Evolutionary conservation across 2,329 filamentous ascomycete genomes (phyloP).

Genomic region (Epichloe elymi): DNA sequence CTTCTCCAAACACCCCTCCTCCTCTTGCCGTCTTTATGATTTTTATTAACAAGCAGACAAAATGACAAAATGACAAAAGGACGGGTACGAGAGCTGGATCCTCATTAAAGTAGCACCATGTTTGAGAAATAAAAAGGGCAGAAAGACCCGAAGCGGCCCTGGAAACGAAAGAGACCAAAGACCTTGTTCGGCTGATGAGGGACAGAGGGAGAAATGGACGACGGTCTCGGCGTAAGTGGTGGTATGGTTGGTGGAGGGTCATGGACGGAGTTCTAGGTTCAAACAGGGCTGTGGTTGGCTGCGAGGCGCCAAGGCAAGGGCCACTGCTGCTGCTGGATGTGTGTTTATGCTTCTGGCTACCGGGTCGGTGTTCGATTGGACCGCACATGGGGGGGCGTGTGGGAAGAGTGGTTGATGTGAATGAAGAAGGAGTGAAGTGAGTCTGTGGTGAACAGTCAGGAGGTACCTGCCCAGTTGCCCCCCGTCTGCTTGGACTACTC

Average conservation of each 20-base stretch:
- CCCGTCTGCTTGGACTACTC: neutral
- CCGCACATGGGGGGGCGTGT: slow-evolving; percentile 4
- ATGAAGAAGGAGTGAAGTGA: slow-evolving; percentile 7
- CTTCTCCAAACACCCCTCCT: slow-evolving; percentile 3
- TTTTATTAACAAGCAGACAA: neutral
- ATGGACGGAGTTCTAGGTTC: slow-evolving; percentile 11
- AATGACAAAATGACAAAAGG: slow-evolving; percentile 1
- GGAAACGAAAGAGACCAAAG: slow-evolving; percentile 6
- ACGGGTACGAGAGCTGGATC: slow-evolving; percentile 1
- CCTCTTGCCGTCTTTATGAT: neutral
- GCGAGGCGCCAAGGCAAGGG: slow-evolving; percentile 7
- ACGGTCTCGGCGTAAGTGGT: slow-evolving; percentile 11
- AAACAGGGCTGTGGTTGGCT: slow-evolving; percentile 11
- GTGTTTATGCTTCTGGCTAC: slow-evolving; percentile 7
- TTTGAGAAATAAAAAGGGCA: slow-evolving; percentile 9
- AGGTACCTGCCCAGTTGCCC: neutral
- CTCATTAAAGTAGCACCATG: slow-evolving; percentile 13
- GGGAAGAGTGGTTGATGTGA: slow-evolving; percentile 1
- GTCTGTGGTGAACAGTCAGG: slow-evolving; percentile 1
- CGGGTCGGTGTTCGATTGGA: slow-evolving; percentile 6
- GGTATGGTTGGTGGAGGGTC: slow-evolving; percentile 9
- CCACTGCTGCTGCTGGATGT: slow-evolving; percentile 8
- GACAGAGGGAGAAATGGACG: slow-evolving; percentile 8
- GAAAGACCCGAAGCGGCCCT: slow-evolving; percentile 6
- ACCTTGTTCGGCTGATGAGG: slow-evolving; percentile 10